A percentile compares a stretch with the other conserved stretches of the same genome.
Evolutionary conservation across 805 yeast species (phyloP).

Genomic region (Candida ortonii): DNA sequence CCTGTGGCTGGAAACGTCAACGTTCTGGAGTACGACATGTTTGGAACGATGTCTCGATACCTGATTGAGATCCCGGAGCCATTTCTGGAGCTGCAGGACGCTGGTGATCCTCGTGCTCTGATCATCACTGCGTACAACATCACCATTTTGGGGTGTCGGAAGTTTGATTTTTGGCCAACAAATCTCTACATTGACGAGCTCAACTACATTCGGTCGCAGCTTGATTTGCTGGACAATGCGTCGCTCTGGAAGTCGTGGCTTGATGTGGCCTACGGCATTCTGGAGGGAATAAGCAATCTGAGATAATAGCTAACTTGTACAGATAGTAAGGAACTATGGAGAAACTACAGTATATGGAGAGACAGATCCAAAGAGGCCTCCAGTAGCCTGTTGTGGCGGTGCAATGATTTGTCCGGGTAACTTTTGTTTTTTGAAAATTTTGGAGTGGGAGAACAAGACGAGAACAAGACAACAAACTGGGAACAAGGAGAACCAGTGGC

Average conservation of each 20-base stretch:
- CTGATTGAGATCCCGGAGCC: slow-evolving; percentile 21
- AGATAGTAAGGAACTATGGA: background rate
- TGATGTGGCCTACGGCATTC: slow-evolving; percentile 14
- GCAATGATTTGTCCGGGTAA: background rate
- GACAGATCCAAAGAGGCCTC: too few species aligned
- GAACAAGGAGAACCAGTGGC: too few species aligned
- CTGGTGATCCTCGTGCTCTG: slow-evolving; percentile 23
- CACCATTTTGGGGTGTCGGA: slow-evolving; percentile 15
- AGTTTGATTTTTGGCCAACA: slow-evolving; percentile 21
- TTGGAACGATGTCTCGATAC: slow-evolving; percentile 22
- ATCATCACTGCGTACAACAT: slow-evolving; percentile 20
- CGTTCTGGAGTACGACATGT: slow-evolving; percentile 22
- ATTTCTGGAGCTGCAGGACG: slow-evolving; percentile 17
- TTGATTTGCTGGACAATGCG: slow-evolving; percentile 14
- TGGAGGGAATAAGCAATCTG: slow-evolving; percentile 7
- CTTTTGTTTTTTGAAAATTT: too few species aligned
- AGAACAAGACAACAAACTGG: too few species aligned
- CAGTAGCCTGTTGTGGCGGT: slow-evolving; percentile 10
- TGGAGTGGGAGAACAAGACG: too few species aligned
- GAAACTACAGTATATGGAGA: background rate
- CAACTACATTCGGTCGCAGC: slow-evolving; percentile 8
- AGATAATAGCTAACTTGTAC: background rate
- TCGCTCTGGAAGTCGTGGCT: slow-evolving; percentile 21
- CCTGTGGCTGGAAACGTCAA: slow-evolving; percentile 1
- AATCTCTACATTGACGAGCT: slow-evolving; percentile 15